phyloP scores from a whole-genome alignment of 2,329 filamentous ascomycete genomes.

The Hypoxylon sp. region DNA sequence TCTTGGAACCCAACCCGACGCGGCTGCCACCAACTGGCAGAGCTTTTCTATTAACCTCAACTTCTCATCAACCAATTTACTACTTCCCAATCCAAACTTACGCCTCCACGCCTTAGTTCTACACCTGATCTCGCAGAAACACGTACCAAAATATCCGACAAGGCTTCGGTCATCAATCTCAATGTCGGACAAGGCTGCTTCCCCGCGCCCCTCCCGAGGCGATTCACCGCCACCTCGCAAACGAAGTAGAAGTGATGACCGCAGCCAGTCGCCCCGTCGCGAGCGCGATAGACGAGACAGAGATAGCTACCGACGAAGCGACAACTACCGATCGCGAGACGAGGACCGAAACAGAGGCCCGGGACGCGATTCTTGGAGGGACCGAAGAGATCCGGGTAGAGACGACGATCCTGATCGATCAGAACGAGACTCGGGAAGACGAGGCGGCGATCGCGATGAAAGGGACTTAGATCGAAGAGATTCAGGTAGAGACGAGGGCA shows the following conservation, averaged over 20 bases:
- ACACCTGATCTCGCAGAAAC: not conserved
- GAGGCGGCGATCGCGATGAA: conserved; percentile 22
- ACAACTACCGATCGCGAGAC: conserved; percentile 46
- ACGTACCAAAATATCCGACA: conserved; percentile 4
- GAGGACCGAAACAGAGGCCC: conserved; percentile 24
- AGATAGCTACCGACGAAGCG: conserved; percentile 41
- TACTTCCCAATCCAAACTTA: conserved; percentile 3
- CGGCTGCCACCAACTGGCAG: not conserved
- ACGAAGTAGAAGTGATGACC: conserved; percentile 45
- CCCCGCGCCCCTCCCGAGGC: conserved; percentile 42
- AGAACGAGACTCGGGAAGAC: conserved; percentile 25
- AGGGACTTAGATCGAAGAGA: conserved; percentile 31
- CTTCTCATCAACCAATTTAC: not conserved
- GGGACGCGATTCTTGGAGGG: conserved; percentile 30
- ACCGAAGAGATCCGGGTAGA: conserved; percentile 26
- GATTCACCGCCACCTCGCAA: conserved; percentile 48
- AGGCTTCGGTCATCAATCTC: not conserved
- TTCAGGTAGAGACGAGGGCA: conserved; percentile 28
- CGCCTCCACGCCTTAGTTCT: not conserved
- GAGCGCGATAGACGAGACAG: conserved; percentile 40
- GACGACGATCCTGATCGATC: conserved; percentile 17
- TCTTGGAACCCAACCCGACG: too few species aligned
- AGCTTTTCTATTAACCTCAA: not conserved
- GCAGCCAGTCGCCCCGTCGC: conserved; percentile 52
- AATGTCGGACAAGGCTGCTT: conserved; percentile 49